Evolutionary conservation across 306 rosid species (phyloP), one percentile per base, ranked within the genome.

Genomic region (Begonia loranthoides): DNA sequence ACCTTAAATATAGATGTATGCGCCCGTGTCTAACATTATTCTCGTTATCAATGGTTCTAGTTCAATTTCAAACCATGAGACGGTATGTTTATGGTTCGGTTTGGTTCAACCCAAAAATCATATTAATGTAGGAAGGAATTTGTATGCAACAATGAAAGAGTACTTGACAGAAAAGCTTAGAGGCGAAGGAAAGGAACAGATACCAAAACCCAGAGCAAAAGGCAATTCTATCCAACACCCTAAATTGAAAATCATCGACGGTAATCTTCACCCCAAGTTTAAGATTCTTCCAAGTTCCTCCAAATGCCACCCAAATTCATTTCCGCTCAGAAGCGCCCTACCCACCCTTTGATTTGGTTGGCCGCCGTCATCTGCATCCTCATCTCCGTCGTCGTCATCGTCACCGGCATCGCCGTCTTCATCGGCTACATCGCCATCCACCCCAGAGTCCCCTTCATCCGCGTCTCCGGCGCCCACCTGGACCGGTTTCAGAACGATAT

Each of bases 151-250:
- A 1, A 19, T 19, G 22, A 19, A 19, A 19, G 3, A 19, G 22
- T 19, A 19, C 2, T 19, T 19, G 22, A 19, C 22, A 19, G 3
- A 64, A 36, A 80, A 60, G 76, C 93, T 73, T 81, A 68, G 49
- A 56, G 57, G 58, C 11, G n/a, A 3, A 73, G 79, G 93, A 77
- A 84, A 84, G 59, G 89, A 70, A 88, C 93, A 81, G 94, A 88
- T 88, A 75, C 97, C 93, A 70, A 88, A 81, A 84, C 95, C 87
- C 75, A 19, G 22, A 19, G 3, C 22, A 19, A 19, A 1, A 19
- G 22, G 22, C 22, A 19, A 19, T 19, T 2, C 1, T 19, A 19
- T 19, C 22, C 22, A 19, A 19, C 22, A 19, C 22, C 22, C 22
- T 19, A 19, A n/a, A n/a, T n/a, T n/a, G n/a, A n/a, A n/a, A n/a